These are phyloP conservation scores for Andrographis paniculata DNA, from an alignment of 305 asterid species.

Conservation along the genomic window DNA sequence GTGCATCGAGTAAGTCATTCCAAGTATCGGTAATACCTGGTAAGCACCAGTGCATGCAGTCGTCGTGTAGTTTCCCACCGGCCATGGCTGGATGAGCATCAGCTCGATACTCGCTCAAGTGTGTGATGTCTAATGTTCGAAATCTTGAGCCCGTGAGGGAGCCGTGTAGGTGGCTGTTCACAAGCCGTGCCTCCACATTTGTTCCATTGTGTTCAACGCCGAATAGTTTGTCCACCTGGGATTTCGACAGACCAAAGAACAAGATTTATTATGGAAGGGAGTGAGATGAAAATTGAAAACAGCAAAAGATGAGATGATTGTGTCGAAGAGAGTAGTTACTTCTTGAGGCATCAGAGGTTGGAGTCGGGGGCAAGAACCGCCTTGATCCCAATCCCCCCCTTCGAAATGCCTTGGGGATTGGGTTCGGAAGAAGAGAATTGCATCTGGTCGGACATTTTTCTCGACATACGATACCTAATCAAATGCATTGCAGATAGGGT, in stretches of 20 bases:
- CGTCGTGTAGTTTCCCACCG: conserved; percentile 86
- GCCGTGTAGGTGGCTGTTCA: conserved; percentile 54
- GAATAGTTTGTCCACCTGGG: conserved; percentile 71
- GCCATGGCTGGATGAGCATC: conserved; percentile 90
- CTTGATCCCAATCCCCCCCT: conserved; percentile 96
- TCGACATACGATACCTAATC: conserved; percentile 49
- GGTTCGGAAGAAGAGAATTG: conserved; percentile 58
- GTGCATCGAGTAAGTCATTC: conserved; percentile 72
- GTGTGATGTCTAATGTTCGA: conserved; percentile 52
- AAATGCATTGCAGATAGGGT: conserved; percentile 8
- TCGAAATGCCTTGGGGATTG: conserved; percentile 96
- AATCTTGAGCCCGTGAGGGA: conserved; percentile 50
- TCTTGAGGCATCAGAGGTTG: conserved; percentile 58
- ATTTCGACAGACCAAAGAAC: no score
- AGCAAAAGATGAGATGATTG: background rate
- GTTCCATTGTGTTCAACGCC: conserved; percentile 51
- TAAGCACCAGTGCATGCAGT: conserved; percentile 98
- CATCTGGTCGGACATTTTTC: conserved; percentile 36
- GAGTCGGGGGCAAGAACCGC: conserved; percentile 73
- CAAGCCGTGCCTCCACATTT: conserved; percentile 76
- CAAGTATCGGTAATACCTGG: conserved; percentile 96
- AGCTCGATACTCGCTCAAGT: conserved; percentile 78
- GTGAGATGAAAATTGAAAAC: background rate
- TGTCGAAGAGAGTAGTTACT: conserved; percentile 38
- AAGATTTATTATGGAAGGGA: background rate